These are phyloP conservation scores for Nannizziopsis arthrosporioides DNA, from an alignment of 2,329 filamentous ascomycete genomes.

Conservation along the genomic window DNA sequence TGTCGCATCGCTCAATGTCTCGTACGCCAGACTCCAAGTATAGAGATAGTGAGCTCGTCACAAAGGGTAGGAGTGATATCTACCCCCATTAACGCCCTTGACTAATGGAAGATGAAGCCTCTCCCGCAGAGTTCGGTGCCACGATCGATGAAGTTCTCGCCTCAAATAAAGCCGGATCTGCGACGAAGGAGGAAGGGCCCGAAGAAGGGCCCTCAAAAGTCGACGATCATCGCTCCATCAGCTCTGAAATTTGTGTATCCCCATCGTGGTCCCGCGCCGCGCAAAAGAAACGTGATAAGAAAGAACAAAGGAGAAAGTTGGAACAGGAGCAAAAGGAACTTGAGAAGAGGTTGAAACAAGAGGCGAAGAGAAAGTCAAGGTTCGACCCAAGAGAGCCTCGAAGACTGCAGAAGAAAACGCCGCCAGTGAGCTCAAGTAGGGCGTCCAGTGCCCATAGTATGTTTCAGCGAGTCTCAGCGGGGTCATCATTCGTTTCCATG, in stretches of 20 bases:
- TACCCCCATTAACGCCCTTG: background rate
- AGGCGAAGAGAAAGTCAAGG: constrained; percentile 6
- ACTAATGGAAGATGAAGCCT: constrained; percentile 1
- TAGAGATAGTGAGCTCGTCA: constrained; percentile 7
- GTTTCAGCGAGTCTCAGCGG: constrained; percentile 12
- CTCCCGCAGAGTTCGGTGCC: constrained; percentile 1
- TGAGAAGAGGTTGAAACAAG: constrained; percentile 12
- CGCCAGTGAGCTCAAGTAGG: constrained; percentile 12
- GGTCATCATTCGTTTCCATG: constrained; percentile 13
- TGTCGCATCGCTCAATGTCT: constrained; percentile 12
- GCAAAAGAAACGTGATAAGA: constrained; percentile 14
- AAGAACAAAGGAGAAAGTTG: constrained; percentile 13
- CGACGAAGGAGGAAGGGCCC: constrained; percentile 31
- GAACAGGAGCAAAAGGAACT: constrained; percentile 15
- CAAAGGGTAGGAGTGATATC: background rate
- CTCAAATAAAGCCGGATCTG: constrained; percentile 19
- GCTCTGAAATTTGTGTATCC: constrained; percentile 16
- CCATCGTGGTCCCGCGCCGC: constrained; percentile 14
- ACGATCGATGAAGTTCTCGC: constrained; percentile 6
- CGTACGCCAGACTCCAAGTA: constrained; percentile 14
- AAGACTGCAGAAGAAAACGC: constrained; percentile 14
- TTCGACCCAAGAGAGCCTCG: constrained; percentile 11
- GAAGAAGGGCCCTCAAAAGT: background rate
- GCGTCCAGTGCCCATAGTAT: constrained; percentile 13
- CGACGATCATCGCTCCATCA: constrained; percentile 12